Evolutionary conservation across 2,329 filamentous ascomycete species (phyloP).

Genomic region (Fusarium begoniae): DNA sequence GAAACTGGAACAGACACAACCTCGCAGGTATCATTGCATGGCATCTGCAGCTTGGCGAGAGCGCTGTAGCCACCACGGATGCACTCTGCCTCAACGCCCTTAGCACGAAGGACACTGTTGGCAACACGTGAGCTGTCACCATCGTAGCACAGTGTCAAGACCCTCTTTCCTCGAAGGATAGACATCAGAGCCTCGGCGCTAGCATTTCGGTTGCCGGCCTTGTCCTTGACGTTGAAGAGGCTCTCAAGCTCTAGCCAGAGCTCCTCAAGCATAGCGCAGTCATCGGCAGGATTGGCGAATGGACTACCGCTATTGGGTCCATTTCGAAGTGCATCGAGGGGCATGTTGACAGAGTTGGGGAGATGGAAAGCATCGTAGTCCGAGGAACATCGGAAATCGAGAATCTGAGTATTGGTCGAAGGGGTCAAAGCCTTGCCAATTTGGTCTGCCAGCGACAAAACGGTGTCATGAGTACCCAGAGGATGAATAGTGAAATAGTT

Average conservation of each 20-base stretch:
- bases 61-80: constrained; percentile 53
- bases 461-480: constrained; percentile 35
- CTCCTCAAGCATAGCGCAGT: constrained; percentile 54
- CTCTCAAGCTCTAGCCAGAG: constrained; percentile 60
- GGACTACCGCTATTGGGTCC: constrained; percentile 41
- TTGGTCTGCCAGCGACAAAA: constrained; percentile 39
- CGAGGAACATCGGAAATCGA: constrained; percentile 54
- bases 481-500: constrained; percentile 46
- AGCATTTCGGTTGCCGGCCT: constrained; percentile 41
- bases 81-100: constrained; percentile 57
- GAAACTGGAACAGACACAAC: constrained; percentile 33
- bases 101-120: constrained; percentile 62
- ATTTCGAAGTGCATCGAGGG: constrained; percentile 51
- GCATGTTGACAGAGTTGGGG: constrained; percentile 57
- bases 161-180: constrained; percentile 48
- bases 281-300: constrained; percentile 55
- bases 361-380: constrained; percentile 57
- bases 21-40: constrained; percentile 39
- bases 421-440: constrained; percentile 40
- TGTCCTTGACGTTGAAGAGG: constrained; percentile 50
- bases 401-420: constrained; percentile 48
- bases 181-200: constrained; percentile 42
- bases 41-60: constrained; percentile 41
- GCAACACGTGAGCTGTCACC: constrained; percentile 64
- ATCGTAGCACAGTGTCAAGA: constrained; percentile 61